Conservation (phyloP, 768 basidiomycete genomes). For the Hygrocybe punicea region DNA sequence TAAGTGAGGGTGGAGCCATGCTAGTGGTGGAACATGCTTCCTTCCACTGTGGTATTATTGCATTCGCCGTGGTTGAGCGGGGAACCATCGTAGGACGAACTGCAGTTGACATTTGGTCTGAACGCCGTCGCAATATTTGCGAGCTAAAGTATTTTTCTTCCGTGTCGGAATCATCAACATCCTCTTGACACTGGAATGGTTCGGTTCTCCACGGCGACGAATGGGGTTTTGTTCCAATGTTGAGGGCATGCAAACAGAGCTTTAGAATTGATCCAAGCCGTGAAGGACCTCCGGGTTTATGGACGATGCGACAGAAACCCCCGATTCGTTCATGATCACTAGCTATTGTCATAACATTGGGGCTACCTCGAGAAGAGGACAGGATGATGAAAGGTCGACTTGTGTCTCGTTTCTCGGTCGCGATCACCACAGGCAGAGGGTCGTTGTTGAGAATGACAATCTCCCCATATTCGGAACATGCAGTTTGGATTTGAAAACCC, state of each 20-base stretch:
- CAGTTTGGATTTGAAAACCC: conserved; percentile 55
- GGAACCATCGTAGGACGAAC: conserved; percentile 52
- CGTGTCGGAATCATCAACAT: background rate
- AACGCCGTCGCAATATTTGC: conserved; percentile 41
- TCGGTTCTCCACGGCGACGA: background rate
- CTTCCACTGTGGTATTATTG: conserved; percentile 30
- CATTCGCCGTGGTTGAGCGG: conserved; percentile 50
- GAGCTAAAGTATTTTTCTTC: background rate
- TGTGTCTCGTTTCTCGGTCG: conserved; percentile 55
- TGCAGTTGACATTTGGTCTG: conserved; percentile 34
- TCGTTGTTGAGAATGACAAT: conserved; percentile 85
- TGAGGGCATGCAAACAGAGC: conserved; percentile 55
- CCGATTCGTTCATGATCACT: conserved; percentile 75
- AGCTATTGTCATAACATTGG: conserved; percentile 57
- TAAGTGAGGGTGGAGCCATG: conserved; percentile 25
- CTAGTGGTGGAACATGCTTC: conserved; percentile 23
- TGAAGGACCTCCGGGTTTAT: conserved; percentile 86
- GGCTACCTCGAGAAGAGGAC: conserved; percentile 65
- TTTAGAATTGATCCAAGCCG: conserved; percentile 65
- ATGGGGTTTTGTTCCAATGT: conserved; percentile 41
- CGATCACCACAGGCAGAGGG: conserved; percentile 49
- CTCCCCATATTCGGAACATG: conserved; percentile 51
- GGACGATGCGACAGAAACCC: conserved; percentile 83
- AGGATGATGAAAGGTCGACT: conserved; percentile 71
- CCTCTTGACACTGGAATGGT: background rate